A percentile compares a stretch with the other conserved stretches of the same genome.
These are phyloP conservation scores for Fusarium sp. DNA, from an alignment of 2,329 filamentous ascomycete species.

Conservation along the genomic window DNA sequence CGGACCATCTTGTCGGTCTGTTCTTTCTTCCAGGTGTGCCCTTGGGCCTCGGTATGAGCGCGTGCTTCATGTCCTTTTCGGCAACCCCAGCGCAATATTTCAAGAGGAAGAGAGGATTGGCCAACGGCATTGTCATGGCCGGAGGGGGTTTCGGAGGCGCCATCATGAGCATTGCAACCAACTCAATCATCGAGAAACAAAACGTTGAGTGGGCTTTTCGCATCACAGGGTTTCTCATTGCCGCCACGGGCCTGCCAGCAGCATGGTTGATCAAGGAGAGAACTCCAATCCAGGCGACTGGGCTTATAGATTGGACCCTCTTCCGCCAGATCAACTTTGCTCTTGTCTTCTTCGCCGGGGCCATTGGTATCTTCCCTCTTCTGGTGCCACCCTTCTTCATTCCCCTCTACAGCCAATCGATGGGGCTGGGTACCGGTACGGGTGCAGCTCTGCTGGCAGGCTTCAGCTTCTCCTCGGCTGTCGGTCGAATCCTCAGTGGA, in stretches of 20 bases:
- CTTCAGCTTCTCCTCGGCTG: conserved; percentile 73
- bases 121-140: conserved; percentile 69
- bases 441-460: conserved; percentile 73
- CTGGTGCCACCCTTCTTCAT: conserved; percentile 75
- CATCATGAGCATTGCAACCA: conserved; percentile 65
- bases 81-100: conserved; percentile 66
- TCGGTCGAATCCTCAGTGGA: conserved; percentile 70
- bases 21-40: conserved; percentile 48
- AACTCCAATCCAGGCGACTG: conserved; percentile 16
- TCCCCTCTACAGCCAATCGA: conserved; percentile 68
- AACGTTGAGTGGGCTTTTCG: conserved; percentile 68
- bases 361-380: conserved; percentile 72
- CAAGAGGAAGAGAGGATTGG: conserved; percentile 66
- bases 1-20: conserved; percentile 47
- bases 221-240: conserved; percentile 66
- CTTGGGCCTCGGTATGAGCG: conserved; percentile 52
- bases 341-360: conserved; percentile 68
- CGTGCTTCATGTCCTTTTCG: conserved; percentile 42
- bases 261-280: conserved; percentile 69
- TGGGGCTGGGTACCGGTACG: conserved; percentile 67
- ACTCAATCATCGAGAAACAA: conserved; percentile 63
- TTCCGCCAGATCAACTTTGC: conserved; percentile 68
- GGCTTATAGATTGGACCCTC: conserved; percentile 68
- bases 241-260: conserved; percentile 69
- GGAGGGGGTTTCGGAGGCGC: conserved; percentile 72